A percentile compares a stretch with the other conserved stretches of the same genome.
phyloP scores from a whole-genome alignment of 306 rosid species.

The Betula pendula region DNA sequence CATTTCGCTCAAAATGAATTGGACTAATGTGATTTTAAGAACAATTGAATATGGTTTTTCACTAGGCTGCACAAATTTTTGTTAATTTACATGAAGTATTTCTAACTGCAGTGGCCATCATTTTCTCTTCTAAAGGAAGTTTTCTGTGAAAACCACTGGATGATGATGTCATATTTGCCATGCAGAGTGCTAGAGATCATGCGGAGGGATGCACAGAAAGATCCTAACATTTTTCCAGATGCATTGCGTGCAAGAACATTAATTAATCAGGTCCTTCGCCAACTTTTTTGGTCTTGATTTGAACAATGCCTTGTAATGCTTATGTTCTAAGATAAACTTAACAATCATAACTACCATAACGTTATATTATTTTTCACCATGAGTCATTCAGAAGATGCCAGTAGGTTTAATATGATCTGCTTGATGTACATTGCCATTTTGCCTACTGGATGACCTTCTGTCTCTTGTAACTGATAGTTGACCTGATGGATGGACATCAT shows the following conservation, averaged over 20 bases:
- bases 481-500: slow-evolving; percentile 33
- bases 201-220: slow-evolving; percentile 68
- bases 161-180: slow-evolving; percentile 17
- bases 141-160: slow-evolving; percentile 20
- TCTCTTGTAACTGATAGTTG: slow-evolving; percentile 29
- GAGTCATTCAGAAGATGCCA: slow-evolving; percentile 18
- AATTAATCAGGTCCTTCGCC: slow-evolving; percentile 65
- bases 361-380: slow-evolving; percentile 8
- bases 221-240: slow-evolving; percentile 70
- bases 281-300: slow-evolving; percentile 9
- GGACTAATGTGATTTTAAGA: neutral
- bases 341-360: slow-evolving; percentile 10
- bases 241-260: slow-evolving; percentile 64
- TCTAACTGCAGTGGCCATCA: neutral
- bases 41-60: neutral
- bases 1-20: neutral
- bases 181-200: slow-evolving; percentile 79
- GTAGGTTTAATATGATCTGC: slow-evolving; percentile 11
- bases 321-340: slow-evolving; percentile 16
- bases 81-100: neutral
- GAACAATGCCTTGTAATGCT: slow-evolving; percentile 8
- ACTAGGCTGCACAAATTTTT: neutral
- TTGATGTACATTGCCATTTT: slow-evolving; percentile 6
- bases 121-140: neutral
- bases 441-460: slow-evolving; percentile 6